Conservation (phyloP, 495 filamentous ascomycete species). For the Geopyxis carbonaria region DNA sequence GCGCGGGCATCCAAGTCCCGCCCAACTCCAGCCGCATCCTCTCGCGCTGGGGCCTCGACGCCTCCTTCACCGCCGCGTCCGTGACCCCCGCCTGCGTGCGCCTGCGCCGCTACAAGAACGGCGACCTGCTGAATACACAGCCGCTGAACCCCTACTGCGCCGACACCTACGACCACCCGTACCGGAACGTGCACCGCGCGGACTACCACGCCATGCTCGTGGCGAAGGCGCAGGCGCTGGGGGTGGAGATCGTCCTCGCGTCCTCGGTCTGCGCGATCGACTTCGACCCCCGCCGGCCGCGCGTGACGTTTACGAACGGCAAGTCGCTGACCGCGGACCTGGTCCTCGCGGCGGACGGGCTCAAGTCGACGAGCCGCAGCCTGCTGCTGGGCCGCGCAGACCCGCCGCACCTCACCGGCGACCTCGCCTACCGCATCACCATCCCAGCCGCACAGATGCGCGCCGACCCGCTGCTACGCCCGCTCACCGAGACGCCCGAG, state of each 20-base stretch:
- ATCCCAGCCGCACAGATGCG: conserved; percentile 34
- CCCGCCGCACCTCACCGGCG: conserved; percentile 37
- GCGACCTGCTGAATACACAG: conserved; percentile 22
- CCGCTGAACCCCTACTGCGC: conserved; percentile 25
- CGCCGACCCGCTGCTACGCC: conserved; percentile 29
- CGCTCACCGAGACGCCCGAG: conserved; percentile 34
- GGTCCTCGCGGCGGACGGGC: conserved; percentile 39
- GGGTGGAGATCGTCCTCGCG: conserved; percentile 28
- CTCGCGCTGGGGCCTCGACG: conserved; percentile 20
- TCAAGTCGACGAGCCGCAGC: conserved; percentile 34
- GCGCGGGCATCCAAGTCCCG: conserved; percentile 32
- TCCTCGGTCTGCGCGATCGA: conserved; percentile 28
- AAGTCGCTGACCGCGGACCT: conserved; percentile 31
- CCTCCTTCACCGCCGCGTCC: conserved; percentile 8
- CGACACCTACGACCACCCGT: conserved; percentile 34
- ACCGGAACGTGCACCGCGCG: conserved; percentile 38
- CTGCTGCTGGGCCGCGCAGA: conserved; percentile 29
- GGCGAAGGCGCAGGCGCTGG: conserved; percentile 27
- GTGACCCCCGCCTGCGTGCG: conserved; percentile 12
- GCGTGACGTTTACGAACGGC: conserved; percentile 26
- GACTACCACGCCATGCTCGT: conserved; percentile 36
- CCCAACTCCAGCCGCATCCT: conserved; percentile 30
- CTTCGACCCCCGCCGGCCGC: conserved; percentile 27
- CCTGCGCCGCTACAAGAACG: conserved; percentile 23
- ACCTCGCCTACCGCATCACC: conserved; percentile 44